These are phyloP conservation scores for Phtheirospermum japonicum DNA, from an alignment of 257 asterid species.

Conservation along the genomic window DNA sequence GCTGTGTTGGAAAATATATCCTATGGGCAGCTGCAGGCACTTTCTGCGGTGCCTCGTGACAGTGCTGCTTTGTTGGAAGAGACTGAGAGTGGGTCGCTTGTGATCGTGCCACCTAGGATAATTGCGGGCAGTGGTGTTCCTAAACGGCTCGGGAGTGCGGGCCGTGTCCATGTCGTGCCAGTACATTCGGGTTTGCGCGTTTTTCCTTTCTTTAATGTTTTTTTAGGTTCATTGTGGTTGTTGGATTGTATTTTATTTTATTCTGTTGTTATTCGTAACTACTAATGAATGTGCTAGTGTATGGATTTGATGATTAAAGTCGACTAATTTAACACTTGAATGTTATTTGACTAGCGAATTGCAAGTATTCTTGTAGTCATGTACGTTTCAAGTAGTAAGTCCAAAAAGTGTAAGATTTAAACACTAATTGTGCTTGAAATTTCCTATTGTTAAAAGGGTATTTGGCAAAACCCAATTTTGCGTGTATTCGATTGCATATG, in stretches of 20 bases:
- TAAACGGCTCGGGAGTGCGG: constrained; percentile 55
- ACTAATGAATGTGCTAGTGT: neutral
- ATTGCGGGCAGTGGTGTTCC: constrained; percentile 51
- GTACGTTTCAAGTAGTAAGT: neutral
- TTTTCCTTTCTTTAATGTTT: neutral
- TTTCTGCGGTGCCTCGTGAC: constrained; percentile 53
- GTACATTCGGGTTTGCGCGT: constrained; percentile 54
- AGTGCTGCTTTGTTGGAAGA: constrained; percentile 34
- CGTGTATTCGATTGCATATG: neutral
- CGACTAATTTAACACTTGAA: neutral
- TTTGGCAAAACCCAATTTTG: neutral
- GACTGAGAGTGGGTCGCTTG: constrained; percentile 41
- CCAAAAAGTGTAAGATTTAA: neutral
- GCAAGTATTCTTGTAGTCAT: neutral
- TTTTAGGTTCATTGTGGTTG: neutral
- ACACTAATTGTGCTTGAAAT: neutral
- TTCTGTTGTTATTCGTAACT: constrained; percentile 1
- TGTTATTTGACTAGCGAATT: neutral
- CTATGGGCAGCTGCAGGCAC: constrained; percentile 61
- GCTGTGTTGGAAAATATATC: constrained; percentile 55
- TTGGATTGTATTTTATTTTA: too few species aligned
- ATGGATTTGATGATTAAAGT: neutral
- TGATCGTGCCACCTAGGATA: constrained; percentile 54
- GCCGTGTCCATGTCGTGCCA: constrained; percentile 56
- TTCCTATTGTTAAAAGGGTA: neutral